A percentile compares a stretch with the other conserved stretches of the same genome.
Evolutionary conservation across 371 early-diverging fungal genomes (phyloP).

Genomic region (Mortierella sp.): DNA sequence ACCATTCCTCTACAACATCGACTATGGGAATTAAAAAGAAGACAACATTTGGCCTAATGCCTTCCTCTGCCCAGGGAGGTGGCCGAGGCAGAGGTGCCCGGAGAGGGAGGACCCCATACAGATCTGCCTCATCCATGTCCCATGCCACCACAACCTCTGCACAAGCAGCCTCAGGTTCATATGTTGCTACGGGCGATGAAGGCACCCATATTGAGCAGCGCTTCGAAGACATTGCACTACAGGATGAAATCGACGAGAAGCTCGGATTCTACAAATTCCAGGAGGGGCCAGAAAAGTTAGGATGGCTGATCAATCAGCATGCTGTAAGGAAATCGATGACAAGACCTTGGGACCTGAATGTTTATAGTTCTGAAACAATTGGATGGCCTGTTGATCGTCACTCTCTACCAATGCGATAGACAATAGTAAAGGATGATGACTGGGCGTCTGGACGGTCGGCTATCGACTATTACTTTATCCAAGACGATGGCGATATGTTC

Average conservation of each 20-base stretch:
- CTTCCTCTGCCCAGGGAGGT: constrained; percentile 32
- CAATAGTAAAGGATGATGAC: constrained; percentile 67
- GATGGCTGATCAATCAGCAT: constrained; percentile 97
- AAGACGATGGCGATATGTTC: constrained; percentile 90
- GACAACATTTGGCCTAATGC: constrained; percentile 49
- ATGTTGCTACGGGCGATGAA: constrained; percentile 38
- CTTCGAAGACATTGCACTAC: constrained; percentile 45
- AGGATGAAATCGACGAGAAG: constrained; percentile 76
- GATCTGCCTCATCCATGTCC: constrained; percentile 6
- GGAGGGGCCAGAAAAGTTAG: constrained; percentile 84
- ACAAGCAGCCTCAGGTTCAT: constrained; percentile 18
- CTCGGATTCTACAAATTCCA: constrained; percentile 85
- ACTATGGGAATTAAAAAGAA: constrained; percentile 41
- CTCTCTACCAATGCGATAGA: constrained; percentile 49
- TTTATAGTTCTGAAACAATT: too few relatives aligned
- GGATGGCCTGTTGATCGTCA: too few relatives aligned
- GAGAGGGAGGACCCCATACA: constrained; percentile 33
- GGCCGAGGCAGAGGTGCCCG: constrained; percentile 24
- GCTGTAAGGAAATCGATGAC: constrained; percentile 61
- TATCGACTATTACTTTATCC: constrained; percentile 93
- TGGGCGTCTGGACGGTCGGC: constrained; percentile 80
- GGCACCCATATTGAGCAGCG: constrained; percentile 49
- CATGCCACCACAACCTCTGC: constrained; percentile 7
- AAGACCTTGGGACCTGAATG: too few relatives aligned
- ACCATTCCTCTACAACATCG: neutral